Evolutionary conservation across 495 filamentous ascomycete genomes (phyloP).

Genomic region (Immersiella caudata): DNA sequence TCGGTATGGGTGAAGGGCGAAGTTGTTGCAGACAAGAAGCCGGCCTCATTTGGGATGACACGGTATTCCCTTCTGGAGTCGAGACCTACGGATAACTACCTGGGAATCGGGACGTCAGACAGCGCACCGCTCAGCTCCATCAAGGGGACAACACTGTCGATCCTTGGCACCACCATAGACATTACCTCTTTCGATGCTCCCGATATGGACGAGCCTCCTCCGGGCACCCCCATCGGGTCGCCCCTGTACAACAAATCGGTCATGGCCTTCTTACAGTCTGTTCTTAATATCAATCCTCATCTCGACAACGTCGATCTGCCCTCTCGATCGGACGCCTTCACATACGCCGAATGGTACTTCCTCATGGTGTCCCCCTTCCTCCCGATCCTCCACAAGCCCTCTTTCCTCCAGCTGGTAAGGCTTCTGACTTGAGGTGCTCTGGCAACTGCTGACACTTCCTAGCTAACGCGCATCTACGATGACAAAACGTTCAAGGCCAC

Average conservation of each 20-base stretch:
- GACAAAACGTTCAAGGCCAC: slow-evolving; percentile 62
- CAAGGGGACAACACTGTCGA: slow-evolving; percentile 70
- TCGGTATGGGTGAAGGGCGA: slow-evolving; percentile 55
- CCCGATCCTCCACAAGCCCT: slow-evolving; percentile 70
- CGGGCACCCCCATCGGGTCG: slow-evolving; percentile 42
- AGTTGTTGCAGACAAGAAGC: slow-evolving; percentile 39
- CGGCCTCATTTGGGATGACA: slow-evolving; percentile 23
- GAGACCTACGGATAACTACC: slow-evolving; percentile 66
- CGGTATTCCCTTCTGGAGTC: slow-evolving; percentile 37
- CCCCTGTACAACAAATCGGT: slow-evolving; percentile 69
- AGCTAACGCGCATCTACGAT: slow-evolving; percentile 66
- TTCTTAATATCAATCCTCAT: slow-evolving; percentile 59
- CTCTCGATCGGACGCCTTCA: slow-evolving; percentile 57
- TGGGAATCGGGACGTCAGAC: slow-evolving; percentile 66
- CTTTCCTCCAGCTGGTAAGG: slow-evolving; percentile 64
- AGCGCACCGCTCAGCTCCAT: slow-evolving; percentile 69
- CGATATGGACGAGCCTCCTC: slow-evolving; percentile 63
- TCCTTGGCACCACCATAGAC: slow-evolving; percentile 78
- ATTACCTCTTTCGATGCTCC: slow-evolving; percentile 68
- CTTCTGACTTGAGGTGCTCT: slow-evolving; percentile 25
- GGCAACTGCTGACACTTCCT: slow-evolving; percentile 14
- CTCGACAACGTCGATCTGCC: slow-evolving; percentile 60
- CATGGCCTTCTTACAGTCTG: slow-evolving; percentile 63
- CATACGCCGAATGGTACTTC: slow-evolving; percentile 73
- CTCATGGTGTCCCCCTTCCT: slow-evolving; percentile 70